These are phyloP conservation scores for Aspergillus kassunensis DNA, from an alignment of 495 filamentous ascomycete species.

Conservation along the genomic window DNA sequence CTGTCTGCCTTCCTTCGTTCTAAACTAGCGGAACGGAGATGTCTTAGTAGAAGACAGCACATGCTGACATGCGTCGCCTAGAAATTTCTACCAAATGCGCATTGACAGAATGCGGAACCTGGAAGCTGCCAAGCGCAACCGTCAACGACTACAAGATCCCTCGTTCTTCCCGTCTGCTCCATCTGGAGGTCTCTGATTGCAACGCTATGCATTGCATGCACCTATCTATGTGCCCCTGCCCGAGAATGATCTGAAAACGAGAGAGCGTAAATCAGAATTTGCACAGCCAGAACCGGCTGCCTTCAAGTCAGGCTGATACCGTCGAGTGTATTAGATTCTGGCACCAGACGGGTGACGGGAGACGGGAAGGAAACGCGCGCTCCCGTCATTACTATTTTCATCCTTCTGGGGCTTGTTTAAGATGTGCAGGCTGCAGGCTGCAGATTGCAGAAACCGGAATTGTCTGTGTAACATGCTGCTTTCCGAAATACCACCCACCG, in stretches of 20 bases:
- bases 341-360: no score
- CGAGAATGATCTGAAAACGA: no score
- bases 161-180: slow-evolving; percentile 81
- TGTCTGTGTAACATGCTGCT: slow-evolving; percentile 4
- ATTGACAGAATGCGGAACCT: slow-evolving; percentile 72
- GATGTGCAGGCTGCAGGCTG: not conserved
- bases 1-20: no score
- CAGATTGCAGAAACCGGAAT: slow-evolving; percentile 4
- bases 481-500: slow-evolving; percentile 1
- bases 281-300: not conserved
- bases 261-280: not conserved
- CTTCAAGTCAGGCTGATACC: not conserved
- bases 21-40: not conserved
- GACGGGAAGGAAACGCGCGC: not conserved
- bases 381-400: no score
- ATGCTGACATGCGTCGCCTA: slow-evolving; percentile 29
- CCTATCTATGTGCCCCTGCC: no score
- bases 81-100: slow-evolving; percentile 82
- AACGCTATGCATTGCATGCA: no score
- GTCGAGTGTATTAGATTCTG: not conserved
- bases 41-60: not conserved
- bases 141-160: slow-evolving; percentile 75
- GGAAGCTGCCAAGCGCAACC: slow-evolving; percentile 77
- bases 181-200: slow-evolving; percentile 51
- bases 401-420: slow-evolving; percentile 4